Base-by-base conservation (phyloP, 768 basidiomycete species). In the Sarcodon aspratus region DNA sequence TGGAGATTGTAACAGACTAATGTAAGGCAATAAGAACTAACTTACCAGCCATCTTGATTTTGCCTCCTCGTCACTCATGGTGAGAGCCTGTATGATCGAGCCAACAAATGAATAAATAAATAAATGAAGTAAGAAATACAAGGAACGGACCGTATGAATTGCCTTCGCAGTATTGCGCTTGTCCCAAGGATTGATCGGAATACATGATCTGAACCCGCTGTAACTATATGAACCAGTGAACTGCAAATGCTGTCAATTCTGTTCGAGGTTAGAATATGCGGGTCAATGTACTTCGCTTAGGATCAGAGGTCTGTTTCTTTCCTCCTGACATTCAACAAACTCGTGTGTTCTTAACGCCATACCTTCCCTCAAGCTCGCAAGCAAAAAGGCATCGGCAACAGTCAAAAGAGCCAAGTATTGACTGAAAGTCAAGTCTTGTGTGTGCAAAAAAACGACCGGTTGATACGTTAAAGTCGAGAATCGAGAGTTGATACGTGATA, bases 161-260 rank as follows among this genome's bases (percentile, higher is more conserved):
- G 89, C 90, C 31, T 79, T 70, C 0, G 91, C 86, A 1, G 91
- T 91, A n/a, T 81, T 83, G 31, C 85, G 76, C 36, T 76, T 76
- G 55, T 90, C 87, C 77, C 85, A 92, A 1, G 89, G 90, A 59
- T 92, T 92, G 61, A 92, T 73, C 10, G 84, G 80, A 43, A 92
- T 85, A 54, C 88, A 92, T 10, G 83, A 85, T 36, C 89, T 70
- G 68, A 93, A 93, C 11, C 90, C 89, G 44, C 81, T 83, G 59
- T 88, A 90, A 55, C 79, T 84, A 59, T 92, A 92, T 6, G 80
- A 81, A 9, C 90, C 91, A 0, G 90, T 85, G 61, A 93, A 93
- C 80, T 88, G 54, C n/a, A 48, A 9, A 54, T 13, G 42, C 35
- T 44, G 52, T 45, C 36, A 15, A 31, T 8, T 50, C 15, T 45